Base-by-base conservation (phyloP, 108 stramenopile genomes). In the Cyclotella sp. region DNA sequence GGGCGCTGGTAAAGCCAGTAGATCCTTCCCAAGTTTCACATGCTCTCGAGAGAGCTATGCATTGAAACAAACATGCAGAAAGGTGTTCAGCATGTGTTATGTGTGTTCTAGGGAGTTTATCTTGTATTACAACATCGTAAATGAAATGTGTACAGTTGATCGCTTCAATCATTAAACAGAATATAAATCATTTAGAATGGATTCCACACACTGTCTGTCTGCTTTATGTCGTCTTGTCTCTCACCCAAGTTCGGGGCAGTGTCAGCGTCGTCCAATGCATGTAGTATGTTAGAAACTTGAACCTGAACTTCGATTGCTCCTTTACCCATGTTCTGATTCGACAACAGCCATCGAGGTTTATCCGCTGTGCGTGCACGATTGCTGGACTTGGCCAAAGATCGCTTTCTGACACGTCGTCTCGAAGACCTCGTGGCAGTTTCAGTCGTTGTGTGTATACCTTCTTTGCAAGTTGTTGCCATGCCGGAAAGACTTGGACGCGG, bases 1-100 rank as follows among this genome's bases (percentile, higher is more conserved):
- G 85, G 19, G 86, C 75, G n/a, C 42, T 91, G 13, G 73, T 83
- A 49, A 91, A 85, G 63, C 90, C 88, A 15, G 16, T 69, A 9
- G 30, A 62, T 63, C 68, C 67, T 12, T 55, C 46, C 9, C 58
- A 76, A 24, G 10, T 76, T 22, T 9, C 6, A 3, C 21, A 60
- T 45, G 27, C 51, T 0, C 68, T 76, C 26, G 68, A 76, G 26
- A 43, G 0, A 19, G 68, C 67, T 40, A 28, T 29, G 8, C 44
- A 66, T 40, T 34, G 42, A 49, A 21, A 8, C 28, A 19, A 58
- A 14, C 18, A 59, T 13, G 21, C 53, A 24, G 54, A 42, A 26
- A 39, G 70, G 0, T 42, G 58, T 39, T n/a, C 2, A n/a, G 18
- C n/a, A n/a, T 16, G 3, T 49, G 47, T 49, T 1, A 49, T 49